Evolutionary conservation across 495 filamentous ascomycete genomes (phyloP).

Genomic region (Aspergillus ellipticus): DNA sequence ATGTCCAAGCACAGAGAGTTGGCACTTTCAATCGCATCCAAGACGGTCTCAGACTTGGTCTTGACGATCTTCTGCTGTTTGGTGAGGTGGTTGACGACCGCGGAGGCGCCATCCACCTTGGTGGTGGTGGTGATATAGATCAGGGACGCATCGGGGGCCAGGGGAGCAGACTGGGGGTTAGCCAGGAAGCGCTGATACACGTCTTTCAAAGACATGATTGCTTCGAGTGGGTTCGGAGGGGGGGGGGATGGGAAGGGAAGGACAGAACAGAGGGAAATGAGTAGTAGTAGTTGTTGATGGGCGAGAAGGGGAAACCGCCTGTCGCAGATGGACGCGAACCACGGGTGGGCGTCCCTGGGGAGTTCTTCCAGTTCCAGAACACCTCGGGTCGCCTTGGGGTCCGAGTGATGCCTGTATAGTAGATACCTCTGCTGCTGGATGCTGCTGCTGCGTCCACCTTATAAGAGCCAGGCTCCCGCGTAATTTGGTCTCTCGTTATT

Average conservation of each 20-base stretch:
- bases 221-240: not conserved
- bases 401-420: too few species aligned
- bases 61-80: slow-evolving; percentile 60
- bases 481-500: too few species aligned
- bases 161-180: slow-evolving; percentile 57
- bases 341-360: not conserved
- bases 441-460: too few species aligned
- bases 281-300: not conserved
- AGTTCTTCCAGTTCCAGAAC: too few species aligned
- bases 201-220: slow-evolving; percentile 57
- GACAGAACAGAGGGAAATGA: slow-evolving; percentile 4
- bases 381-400: too few species aligned
- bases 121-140: slow-evolving; percentile 92
- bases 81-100: slow-evolving; percentile 74
- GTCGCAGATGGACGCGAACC: not conserved
- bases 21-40: slow-evolving; percentile 67
- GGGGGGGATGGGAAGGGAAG: slow-evolving; percentile 13
- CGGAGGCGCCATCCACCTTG: slow-evolving; percentile 60
- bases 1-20: slow-evolving; percentile 70
- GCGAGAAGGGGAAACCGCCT: not conserved
- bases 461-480: too few species aligned
- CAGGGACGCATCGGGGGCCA: slow-evolving; percentile 70
- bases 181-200: slow-evolving; percentile 77
- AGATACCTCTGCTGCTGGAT: too few species aligned
- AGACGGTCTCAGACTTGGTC: slow-evolving; percentile 72